A percentile compares a stretch with the other conserved stretches of the same genome.
These are phyloP conservation scores for Backusella psychrophila DNA, from an alignment of 192 early-diverging fungal genomes.

Conservation along the genomic window DNA sequence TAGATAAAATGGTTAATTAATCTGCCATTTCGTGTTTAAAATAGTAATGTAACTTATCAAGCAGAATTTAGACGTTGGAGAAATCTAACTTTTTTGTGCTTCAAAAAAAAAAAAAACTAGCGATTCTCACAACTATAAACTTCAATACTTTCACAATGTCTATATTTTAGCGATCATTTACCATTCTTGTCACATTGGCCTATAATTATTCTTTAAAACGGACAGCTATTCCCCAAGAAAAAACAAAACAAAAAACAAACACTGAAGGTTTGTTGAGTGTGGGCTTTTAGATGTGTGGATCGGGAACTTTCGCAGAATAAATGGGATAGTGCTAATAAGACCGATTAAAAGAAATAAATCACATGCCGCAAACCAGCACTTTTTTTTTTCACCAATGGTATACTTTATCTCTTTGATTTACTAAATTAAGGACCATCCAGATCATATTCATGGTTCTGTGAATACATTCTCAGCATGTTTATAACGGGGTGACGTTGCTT, in stretches of 20 bases:
- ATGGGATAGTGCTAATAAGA: background rate
- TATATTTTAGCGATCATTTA: background rate
- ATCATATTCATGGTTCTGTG: background rate
- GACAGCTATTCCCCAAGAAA: background rate
- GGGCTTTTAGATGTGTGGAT: background rate
- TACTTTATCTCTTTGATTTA: background rate
- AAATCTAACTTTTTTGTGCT: background rate
- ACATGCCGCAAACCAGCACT: background rate
- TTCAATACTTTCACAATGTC: background rate
- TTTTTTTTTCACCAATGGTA: background rate
- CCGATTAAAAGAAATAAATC: background rate
- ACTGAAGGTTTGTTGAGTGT: background rate
- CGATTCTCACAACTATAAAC: background rate
- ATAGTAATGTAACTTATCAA: background rate
- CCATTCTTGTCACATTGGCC: background rate
- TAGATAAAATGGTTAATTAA: background rate
- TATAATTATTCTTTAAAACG: background rate
- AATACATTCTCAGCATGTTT: background rate
- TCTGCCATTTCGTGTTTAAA: background rate
- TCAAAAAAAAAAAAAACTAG: background rate
- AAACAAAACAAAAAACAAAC: background rate
- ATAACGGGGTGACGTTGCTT: background rate
- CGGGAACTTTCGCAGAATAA: slow-evolving; percentile 3
- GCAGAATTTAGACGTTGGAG: background rate
- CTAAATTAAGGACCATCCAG: background rate